A percentile compares a stretch with the other conserved stretches of the same genome.
phyloP scores from a whole-genome alignment of 129 eudicot genomes.

The Helianthus tuberosus region DNA sequence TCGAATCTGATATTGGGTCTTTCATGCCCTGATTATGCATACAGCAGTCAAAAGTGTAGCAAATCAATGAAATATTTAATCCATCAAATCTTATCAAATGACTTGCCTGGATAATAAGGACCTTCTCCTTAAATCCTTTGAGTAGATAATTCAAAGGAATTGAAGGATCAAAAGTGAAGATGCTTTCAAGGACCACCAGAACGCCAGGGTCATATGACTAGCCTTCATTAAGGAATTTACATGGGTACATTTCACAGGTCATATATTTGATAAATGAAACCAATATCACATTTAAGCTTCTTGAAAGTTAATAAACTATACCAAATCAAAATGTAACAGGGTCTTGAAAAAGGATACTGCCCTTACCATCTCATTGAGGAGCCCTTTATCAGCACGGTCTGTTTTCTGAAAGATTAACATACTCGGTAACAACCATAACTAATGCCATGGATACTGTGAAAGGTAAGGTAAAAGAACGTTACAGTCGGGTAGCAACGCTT shows the following conservation, averaged over 20 bases:
- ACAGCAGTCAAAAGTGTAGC: constrained; percentile 1
- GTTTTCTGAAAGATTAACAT: constrained; percentile 49
- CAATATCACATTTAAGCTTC: neutral
- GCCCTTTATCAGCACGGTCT: constrained; percentile 80
- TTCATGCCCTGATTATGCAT: constrained; percentile 71
- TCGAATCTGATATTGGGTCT: constrained; percentile 76
- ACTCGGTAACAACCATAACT: constrained; percentile 8
- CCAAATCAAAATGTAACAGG: constrained; percentile 1
- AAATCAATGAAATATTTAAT: neutral
- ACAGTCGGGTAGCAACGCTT: constrained; percentile 83
- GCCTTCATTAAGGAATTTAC: constrained; percentile 44
- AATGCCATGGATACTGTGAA: neutral
- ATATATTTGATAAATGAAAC: neutral
- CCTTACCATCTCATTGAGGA: constrained; percentile 73
- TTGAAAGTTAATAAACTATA: neutral
- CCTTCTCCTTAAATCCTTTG: constrained; percentile 53
- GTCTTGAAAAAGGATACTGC: constrained; percentile 78
- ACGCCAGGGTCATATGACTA: constrained; percentile 95
- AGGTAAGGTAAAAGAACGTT: constrained; percentile 26
- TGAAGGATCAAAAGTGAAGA: constrained; percentile 85
- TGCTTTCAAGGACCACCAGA: constrained; percentile 74
- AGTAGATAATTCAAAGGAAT: constrained; percentile 89
- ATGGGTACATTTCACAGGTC: neutral
- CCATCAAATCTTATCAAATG: neutral
- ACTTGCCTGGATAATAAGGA: constrained; percentile 74